Conservation (phyloP, 2,329 filamentous ascomycete genomes). For the Teratosphaeria pseudoeucalypti region DNA sequence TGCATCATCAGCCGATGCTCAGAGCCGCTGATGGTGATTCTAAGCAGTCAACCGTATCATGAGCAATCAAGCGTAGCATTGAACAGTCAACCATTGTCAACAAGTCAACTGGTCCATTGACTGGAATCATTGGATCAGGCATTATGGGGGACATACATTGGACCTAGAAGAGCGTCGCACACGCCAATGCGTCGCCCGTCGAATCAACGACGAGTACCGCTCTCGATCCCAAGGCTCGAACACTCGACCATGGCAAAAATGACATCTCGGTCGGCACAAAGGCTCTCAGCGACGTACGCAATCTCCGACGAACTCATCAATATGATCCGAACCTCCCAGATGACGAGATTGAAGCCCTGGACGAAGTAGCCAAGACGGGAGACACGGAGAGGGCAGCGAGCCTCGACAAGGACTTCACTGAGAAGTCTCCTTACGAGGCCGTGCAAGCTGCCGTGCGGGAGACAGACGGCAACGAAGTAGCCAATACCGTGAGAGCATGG, state of each 20-base stretch:
- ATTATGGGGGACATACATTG: not conserved
- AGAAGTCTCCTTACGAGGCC: conserved; percentile 10
- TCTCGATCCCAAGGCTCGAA: not conserved
- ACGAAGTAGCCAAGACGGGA: conserved; percentile 7
- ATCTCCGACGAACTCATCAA: conserved; percentile 7
- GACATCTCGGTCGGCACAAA: conserved; percentile 3
- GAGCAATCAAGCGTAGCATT: too few species aligned
- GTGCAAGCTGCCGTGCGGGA: conserved; percentile 37
- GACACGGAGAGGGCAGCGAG: conserved; percentile 6
- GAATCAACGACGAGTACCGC: not conserved
- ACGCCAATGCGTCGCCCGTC: not conserved
- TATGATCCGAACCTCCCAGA: conserved; percentile 12
- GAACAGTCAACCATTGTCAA: too few species aligned
- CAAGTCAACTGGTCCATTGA: not conserved
- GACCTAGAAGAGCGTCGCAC: not conserved
- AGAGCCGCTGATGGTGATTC: too few species aligned
- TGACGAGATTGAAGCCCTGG: conserved; percentile 7
- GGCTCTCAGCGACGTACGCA: conserved; percentile 7
- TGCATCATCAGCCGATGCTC: too few species aligned
- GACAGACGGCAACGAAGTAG: conserved; percentile 31
- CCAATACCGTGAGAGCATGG: conserved; percentile 29
- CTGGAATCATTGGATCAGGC: not conserved
- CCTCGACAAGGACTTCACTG: conserved; percentile 8
- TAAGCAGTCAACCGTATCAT: too few species aligned
- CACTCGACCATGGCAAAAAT: not conserved